phyloP scores from a whole-genome alignment of 768 basidiomycete genomes.

The Phaffia tasmanica region DNA sequence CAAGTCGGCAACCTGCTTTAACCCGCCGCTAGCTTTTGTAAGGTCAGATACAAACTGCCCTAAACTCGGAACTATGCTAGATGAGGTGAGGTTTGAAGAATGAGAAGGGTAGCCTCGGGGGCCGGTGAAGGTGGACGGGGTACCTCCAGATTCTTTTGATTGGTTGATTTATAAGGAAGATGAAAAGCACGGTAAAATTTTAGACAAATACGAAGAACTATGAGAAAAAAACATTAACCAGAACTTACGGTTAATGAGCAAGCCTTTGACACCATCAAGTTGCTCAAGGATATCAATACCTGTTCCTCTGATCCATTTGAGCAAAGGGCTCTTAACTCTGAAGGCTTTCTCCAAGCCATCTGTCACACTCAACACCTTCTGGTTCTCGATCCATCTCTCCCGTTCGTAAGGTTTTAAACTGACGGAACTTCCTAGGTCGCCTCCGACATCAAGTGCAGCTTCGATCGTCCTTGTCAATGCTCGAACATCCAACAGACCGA shows the following conservation, averaged over 20 bases:
- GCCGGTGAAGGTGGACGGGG: too few species aligned
- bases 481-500: conserved; percentile 80
- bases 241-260: conserved; percentile 49
- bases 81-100: too few species aligned
- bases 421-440: conserved; percentile 62
- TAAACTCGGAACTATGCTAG: too few species aligned
- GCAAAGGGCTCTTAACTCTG: conserved; percentile 50
- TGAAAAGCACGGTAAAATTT: too few species aligned
- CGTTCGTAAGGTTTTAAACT: conserved; percentile 48
- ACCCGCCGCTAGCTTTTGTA: too few species aligned
- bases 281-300: conserved; percentile 90
- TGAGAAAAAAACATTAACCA: not conserved
- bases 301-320: conserved; percentile 77
- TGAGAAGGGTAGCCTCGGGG: too few species aligned
- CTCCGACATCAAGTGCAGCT: conserved; percentile 50
- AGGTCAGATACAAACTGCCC: too few species aligned
- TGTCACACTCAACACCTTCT: conserved; percentile 66
- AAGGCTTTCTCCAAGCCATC: conserved; percentile 90
- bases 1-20: too few species aligned
- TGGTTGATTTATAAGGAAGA: too few species aligned
- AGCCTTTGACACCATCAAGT: conserved; percentile 65
- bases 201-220: too few species aligned
- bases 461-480: conserved; percentile 58
- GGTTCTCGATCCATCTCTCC: conserved; percentile 74
- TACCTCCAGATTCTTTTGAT: too few species aligned